Percentiles rank a stretch among this genome's conserved stretches.
Evolutionary conservation across 495 filamentous ascomycete genomes (phyloP).

Genomic region (Penicillium crystallinum): DNA sequence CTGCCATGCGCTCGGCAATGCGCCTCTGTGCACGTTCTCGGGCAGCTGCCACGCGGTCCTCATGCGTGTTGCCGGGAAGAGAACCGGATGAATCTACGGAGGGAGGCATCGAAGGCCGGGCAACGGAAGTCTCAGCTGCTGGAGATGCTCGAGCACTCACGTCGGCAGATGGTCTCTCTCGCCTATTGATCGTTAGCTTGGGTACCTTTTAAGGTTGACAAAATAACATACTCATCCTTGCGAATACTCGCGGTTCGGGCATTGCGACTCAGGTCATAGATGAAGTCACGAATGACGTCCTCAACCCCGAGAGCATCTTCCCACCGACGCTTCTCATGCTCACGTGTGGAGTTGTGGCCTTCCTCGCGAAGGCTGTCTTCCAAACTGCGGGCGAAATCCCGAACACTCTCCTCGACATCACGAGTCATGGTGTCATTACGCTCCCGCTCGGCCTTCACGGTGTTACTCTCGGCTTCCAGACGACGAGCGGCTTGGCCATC

Average conservation of each 20-base stretch:
- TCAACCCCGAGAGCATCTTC: constrained; percentile 96
- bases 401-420: constrained; percentile 94
- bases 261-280: constrained; percentile 87
- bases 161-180: constrained; percentile 25
- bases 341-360: constrained; percentile 58
- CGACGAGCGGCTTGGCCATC: constrained; percentile 71
- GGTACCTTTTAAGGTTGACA: background rate
- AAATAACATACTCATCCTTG: constrained; percentile 59
- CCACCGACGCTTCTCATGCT: constrained; percentile 93
- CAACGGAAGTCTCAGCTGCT: constrained; percentile 22
- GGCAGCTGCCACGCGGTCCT: constrained; percentile 92
- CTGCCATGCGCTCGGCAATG: constrained; percentile 96
- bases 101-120: constrained; percentile 36
- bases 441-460: constrained; percentile 75
- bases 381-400: constrained; percentile 77
- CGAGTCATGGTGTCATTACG: constrained; percentile 93
- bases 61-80: constrained; percentile 70
- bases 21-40: constrained; percentile 95
- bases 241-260: constrained; percentile 70
- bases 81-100: constrained; percentile 41
- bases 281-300: constrained; percentile 93
- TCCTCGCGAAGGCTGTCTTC: constrained; percentile 85
- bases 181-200: constrained; percentile 18
- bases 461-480: constrained; percentile 80
- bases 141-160: constrained; percentile 22